These are phyloP conservation scores for Cercophora newfieldiana DNA, from an alignment of 495 filamentous ascomycete species.

Conservation along the genomic window DNA sequence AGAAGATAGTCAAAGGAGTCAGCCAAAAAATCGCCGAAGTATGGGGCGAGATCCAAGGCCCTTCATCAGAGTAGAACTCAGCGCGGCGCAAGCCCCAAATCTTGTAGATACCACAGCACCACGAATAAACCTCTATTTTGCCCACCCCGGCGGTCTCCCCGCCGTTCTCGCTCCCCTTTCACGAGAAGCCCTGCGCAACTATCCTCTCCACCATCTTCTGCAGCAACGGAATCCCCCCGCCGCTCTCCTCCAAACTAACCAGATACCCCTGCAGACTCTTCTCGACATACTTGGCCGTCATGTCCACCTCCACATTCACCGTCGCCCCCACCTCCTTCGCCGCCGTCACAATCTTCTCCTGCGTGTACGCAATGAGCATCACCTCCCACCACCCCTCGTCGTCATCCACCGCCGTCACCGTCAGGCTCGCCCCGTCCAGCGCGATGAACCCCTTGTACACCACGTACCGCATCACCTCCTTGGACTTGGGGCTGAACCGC, in stretches of 20 bases:
- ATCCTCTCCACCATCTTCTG: slow-evolving; percentile 82
- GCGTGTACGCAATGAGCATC: slow-evolving; percentile 98
- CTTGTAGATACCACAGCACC: neutral
- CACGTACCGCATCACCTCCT: slow-evolving; percentile 71
- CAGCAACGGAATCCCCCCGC: slow-evolving; percentile 59
- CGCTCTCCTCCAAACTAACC: slow-evolving; percentile 48
- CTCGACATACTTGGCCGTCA: slow-evolving; percentile 98
- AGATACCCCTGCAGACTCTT: slow-evolving; percentile 82
- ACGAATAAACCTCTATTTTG: neutral
- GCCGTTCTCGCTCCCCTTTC: slow-evolving; percentile 15
- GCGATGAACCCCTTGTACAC: slow-evolving; percentile 97
- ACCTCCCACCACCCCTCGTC: slow-evolving; percentile 89
- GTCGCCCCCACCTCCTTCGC: slow-evolving; percentile 77
- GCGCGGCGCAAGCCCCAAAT: neutral
- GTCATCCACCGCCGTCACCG: slow-evolving; percentile 79
- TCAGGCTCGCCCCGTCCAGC: slow-evolving; percentile 95
- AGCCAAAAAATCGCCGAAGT: slow-evolving; percentile 73
- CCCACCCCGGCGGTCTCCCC: neutral
- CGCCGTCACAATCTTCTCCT: slow-evolving; percentile 85
- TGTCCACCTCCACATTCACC: slow-evolving; percentile 97
- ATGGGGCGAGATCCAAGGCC: slow-evolving; percentile 52
- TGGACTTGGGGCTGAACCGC: slow-evolving; percentile 71
- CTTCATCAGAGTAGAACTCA: neutral
- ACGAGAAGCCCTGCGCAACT: slow-evolving; percentile 69
- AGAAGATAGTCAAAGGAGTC: slow-evolving; percentile 63